Evolutionary conservation across 495 filamentous ascomycete species (phyloP), one percentile per base, ranked within the genome.

Genomic region (Echria macrotheca): DNA sequence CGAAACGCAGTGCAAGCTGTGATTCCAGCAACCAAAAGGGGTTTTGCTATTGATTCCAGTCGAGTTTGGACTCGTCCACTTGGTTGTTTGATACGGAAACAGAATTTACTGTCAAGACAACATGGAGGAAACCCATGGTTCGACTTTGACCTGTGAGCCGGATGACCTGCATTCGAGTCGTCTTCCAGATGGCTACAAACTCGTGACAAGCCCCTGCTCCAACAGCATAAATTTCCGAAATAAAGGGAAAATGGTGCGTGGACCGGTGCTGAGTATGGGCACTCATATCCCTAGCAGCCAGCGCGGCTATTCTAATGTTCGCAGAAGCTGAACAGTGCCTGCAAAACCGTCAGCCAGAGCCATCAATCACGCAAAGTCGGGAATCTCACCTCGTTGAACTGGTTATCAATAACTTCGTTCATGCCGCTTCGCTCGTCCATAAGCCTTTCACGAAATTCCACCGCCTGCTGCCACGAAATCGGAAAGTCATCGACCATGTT

Each of bases 381-480:
- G 28, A 6, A 12, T 31, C 28, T 31, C 28, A 31, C 28, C 28
- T 12, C 28, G 6, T 31, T 12, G 7, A 31, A 6, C 7, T 31
- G 12, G 7, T 31, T 12, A 12, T 6, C 6, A 12, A 31, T 6
- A 6, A 6, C 12, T 12, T 31, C 28, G 6, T 31, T 6, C 28
- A 6, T 31, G 12, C 12, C 12, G 28, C 28, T 31, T 12, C 58
- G 52, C 40, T 62, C 57, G 11, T 47, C 11, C 56, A 61, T 65
- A 1, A 63, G 37, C 11, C 39, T 18, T 21, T 49, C 37, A 14
- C 56, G 33, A n/a, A 39, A 18, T 4, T 46, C 38, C 3, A 44
- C 5, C 1, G 60, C 65, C n/a, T 53, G 36, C 12, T 64, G 49
- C 58, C 41, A 53, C 50, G 50, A 55, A 22, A 65, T 41, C 1